These are phyloP conservation scores for Lathyrus aphaca DNA, from an alignment of 306 rosid species.

Conservation along the genomic window DNA sequence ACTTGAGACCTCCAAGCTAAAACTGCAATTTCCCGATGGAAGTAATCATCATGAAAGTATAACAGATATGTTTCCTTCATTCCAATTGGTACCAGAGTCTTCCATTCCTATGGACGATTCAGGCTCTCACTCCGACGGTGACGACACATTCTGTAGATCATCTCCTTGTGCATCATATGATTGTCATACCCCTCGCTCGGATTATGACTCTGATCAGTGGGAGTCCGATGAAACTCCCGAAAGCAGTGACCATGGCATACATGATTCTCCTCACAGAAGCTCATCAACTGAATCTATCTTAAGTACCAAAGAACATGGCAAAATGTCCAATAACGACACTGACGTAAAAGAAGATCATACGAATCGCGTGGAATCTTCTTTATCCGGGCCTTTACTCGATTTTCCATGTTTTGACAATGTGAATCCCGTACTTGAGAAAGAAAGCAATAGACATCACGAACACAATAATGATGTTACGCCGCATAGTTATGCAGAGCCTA, in stretches of 20 bases:
- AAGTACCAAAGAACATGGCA: conserved; percentile 47
- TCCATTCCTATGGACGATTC: conserved; percentile 62
- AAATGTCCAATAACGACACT: conserved; percentile 42
- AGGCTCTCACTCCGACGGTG: conserved; percentile 69
- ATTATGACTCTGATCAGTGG: conserved; percentile 84
- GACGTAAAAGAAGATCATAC: conserved; percentile 43
- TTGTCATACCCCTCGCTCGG: conserved; percentile 68
- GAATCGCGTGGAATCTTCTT: conserved; percentile 54
- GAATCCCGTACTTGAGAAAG: conserved; percentile 49
- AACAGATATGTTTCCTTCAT: conserved; percentile 76
- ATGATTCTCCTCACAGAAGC: conserved; percentile 56
- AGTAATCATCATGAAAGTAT: conserved; percentile 57
- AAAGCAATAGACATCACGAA: conserved; percentile 41
- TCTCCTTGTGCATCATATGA: conserved; percentile 78
- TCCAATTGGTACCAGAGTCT: conserved; percentile 82
- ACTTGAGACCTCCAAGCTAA: conserved; percentile 69
- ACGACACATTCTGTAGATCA: conserved; percentile 95
- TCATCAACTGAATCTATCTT: conserved; percentile 55
- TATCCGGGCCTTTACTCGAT: conserved; percentile 63
- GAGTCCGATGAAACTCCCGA: conserved; percentile 68
- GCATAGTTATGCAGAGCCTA: conserved; percentile 45
- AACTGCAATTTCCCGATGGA: conserved; percentile 80
- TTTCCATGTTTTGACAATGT: conserved; percentile 75
- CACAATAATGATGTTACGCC: conserved; percentile 37
- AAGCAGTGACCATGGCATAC: conserved; percentile 52